Percentiles rank a stretch among this genome's conserved stretches.
Conservation (phyloP, 73 alveolate species). For the Paramecium pentaurelia region DNA sequence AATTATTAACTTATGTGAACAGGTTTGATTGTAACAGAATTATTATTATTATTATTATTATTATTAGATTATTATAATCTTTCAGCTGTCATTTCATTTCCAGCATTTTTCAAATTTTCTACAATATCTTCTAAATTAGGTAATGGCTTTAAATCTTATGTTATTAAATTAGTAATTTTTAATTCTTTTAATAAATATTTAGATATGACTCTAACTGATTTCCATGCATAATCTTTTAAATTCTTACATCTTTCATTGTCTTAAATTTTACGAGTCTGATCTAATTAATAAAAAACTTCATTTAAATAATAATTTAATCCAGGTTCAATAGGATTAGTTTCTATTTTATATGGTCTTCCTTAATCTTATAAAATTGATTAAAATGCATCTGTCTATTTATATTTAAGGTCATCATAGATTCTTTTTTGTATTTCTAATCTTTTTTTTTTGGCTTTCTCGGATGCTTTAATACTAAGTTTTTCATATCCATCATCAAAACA, state of each 20-base stretch:
- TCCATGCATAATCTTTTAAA: slow-evolving; percentile 36
- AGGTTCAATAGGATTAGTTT: slow-evolving; percentile 39
- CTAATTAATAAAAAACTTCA: slow-evolving; percentile 7
- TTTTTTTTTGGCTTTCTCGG: not conserved
- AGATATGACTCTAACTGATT: slow-evolving; percentile 16
- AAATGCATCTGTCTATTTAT: not conserved
- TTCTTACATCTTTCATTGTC: slow-evolving; percentile 13
- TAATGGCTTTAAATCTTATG: slow-evolving; percentile 17
- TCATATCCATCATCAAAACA: not conserved
- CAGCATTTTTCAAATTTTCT: not conserved
- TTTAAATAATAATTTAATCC: slow-evolving; percentile 33
- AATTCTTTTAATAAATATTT: not conserved
- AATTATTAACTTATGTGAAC: not conserved
- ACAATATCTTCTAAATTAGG: slow-evolving; percentile 33
- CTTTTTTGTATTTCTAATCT: not conserved
- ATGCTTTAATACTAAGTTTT: not conserved
- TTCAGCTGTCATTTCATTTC: not conserved
- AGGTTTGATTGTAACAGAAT: not conserved
- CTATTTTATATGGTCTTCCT: not conserved
- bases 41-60: not conserved
- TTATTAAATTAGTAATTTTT: not conserved
- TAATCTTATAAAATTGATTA: not conserved
- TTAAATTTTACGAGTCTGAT: not conserved
- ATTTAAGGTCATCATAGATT: slow-evolving; percentile 16
- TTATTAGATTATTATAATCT: not conserved